Base-by-base conservation (phyloP, 148 eudicot genomes). In the Amaranthus hypochondriacus region DNA sequence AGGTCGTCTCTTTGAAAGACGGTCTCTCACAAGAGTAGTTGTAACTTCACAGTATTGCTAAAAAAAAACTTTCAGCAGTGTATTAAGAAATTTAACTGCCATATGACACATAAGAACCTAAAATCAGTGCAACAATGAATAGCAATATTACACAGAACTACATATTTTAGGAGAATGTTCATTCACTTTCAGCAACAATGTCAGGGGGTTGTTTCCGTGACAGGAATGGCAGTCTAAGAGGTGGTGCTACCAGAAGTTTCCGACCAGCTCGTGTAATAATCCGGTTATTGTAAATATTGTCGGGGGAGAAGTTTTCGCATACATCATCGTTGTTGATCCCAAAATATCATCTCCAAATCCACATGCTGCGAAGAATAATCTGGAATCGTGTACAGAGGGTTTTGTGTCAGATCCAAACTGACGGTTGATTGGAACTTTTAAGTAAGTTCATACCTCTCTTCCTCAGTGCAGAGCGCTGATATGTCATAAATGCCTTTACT, bases 311-410 rank as follows among this genome's bases (percentile, higher is more conserved):
- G 84, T 69, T 67, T 77, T 75, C 21, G 81, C 59, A 75, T 87
- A 93, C 86, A 88, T 88, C 97, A 93, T 93, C 12, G 98, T 88
- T 39, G 97, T 91, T 46, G 98, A 84, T 77, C 86, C 90, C 71
- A 93, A 78, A 43, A 84, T 71, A 70, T 91, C 95, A 9, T 84
- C 86, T 67, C 95, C 98, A 78, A 93, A 93, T 71, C 97, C 93
- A 75, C 98, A 93, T 56, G 90, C 86, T 74, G 79, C 66, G 28
- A 93, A 91, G 74, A 93, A 89, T 68, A 63, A 70, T 80, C 98
- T 93, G 86, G 46, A 59, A 64, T 28, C 5, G 48, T 61, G 55
- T 65, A 48, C 39, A 59, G 43, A 73, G 55, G 11, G 7, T 53
- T 49, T 50, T 46, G 56, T 52, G 63, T 50, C 18, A 63, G 8